phyloP scores from a whole-genome alignment of 2,329 filamentous ascomycete species.

The Colletotrichum aenigma region DNA sequence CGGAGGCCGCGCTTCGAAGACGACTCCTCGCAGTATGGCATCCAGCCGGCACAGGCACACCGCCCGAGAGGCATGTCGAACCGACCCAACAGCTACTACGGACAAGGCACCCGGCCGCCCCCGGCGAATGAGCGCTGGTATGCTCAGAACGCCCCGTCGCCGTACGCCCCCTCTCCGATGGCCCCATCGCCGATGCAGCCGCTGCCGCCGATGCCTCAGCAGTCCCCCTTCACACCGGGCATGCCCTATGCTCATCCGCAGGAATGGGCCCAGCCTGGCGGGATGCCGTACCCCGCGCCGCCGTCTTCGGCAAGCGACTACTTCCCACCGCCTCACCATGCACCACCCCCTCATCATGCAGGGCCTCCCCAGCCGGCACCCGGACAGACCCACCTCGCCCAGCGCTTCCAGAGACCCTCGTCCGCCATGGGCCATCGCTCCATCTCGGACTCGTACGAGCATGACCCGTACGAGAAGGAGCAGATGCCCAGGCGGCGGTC shows the following conservation, averaged over 20 bases:
- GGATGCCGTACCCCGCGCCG: background rate
- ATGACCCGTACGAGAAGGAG: constrained; percentile 45
- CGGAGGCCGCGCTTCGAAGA: constrained; percentile 30
- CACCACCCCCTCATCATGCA: constrained; percentile 15
- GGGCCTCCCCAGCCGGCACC: background rate
- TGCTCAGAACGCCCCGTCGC: constrained; percentile 1
- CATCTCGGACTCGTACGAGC: constrained; percentile 33
- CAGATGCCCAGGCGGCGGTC: constrained; percentile 47
- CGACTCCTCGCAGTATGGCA: constrained; percentile 42
- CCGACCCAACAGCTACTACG: constrained; percentile 21
- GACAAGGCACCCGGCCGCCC: constrained; percentile 19
- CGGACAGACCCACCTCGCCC: constrained; percentile 22
- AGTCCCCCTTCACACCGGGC: constrained; percentile 9
- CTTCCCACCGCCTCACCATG: constrained; percentile 17
- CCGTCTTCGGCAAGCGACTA: constrained; percentile 8
- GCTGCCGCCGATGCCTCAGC: background rate
- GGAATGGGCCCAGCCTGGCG: background rate
- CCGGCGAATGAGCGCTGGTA: constrained; percentile 20
- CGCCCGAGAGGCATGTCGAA: constrained; percentile 28
- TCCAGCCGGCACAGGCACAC: constrained; percentile 26
- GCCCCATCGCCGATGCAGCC: background rate
- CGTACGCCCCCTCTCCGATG: background rate
- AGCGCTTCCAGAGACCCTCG: constrained; percentile 31
- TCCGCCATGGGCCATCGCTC: constrained; percentile 44
- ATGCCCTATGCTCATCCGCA: background rate